Percentiles rank a stretch among this genome's conserved stretches.
Conservation (phyloP, 306 rosid species). For the Rosa persica region DNA sequence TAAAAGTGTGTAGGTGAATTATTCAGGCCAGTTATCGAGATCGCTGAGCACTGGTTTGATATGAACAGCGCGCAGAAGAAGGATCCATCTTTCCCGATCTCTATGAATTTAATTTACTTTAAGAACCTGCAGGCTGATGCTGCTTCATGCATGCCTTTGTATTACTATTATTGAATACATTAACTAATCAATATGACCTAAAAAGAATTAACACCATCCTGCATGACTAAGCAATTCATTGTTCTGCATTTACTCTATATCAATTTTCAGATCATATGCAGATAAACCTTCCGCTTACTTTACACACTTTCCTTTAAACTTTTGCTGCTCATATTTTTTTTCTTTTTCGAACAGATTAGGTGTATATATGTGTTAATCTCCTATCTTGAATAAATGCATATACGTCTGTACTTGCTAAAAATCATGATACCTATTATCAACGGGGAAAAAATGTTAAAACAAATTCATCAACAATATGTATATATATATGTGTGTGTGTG, state of each 20-base stretch:
- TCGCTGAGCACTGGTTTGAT: not conserved
- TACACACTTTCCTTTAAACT: not conserved
- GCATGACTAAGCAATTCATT: not conserved
- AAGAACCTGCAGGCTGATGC: not conserved
- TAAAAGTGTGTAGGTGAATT: not conserved
- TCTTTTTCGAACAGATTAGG: not conserved
- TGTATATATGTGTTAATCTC: too few relatives aligned
- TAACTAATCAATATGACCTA: not conserved
- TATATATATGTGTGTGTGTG: too few relatives aligned
- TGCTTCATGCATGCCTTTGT: not conserved
- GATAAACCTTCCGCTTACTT: not conserved
- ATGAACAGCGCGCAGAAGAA: slow-evolving; percentile 1
- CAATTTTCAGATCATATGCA: not conserved
- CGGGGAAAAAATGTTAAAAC: not conserved
- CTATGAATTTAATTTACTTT: not conserved
- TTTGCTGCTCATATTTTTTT: not conserved
- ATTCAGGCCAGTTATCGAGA: not conserved
- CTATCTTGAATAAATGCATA: not conserved
- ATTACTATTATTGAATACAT: not conserved
- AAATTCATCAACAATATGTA: too few relatives aligned
- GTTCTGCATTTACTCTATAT: not conserved
- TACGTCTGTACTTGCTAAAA: not conserved
- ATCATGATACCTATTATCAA: not conserved
- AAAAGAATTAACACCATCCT: not conserved
- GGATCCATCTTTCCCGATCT: not conserved